A percentile compares a stretch with the other conserved stretches of the same genome.
Conservation (phyloP, 495 filamentous ascomycete species). For the Diplogelasinospora grovesii region DNA sequence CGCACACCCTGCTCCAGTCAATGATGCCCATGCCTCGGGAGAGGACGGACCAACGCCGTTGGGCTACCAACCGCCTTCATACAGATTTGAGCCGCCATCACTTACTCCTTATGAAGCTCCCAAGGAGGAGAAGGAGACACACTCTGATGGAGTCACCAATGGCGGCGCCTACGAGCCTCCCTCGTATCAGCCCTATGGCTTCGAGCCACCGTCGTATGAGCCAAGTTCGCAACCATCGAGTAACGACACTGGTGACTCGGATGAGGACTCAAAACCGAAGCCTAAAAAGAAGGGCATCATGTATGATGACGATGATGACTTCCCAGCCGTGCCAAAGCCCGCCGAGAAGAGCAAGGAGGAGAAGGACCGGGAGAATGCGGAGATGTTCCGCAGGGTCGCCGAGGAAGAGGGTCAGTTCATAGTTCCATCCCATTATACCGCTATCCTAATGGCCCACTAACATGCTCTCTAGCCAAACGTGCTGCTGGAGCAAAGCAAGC, state of each 20-base stretch:
- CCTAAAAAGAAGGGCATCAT: constrained; percentile 74
- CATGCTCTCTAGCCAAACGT: constrained; percentile 30
- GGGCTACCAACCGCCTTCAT: constrained; percentile 37
- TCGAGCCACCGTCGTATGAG: constrained; percentile 51
- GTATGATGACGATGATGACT: constrained; percentile 70
- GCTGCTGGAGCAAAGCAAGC: constrained; percentile 30
- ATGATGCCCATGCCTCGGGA: constrained; percentile 15
- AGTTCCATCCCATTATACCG: background rate
- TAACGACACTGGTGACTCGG: constrained; percentile 26
- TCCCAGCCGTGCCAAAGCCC: constrained; percentile 32
- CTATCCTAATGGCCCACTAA: constrained; percentile 10
- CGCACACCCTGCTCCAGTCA: constrained; percentile 11
- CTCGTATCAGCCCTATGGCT: constrained; percentile 42
- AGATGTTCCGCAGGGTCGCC: constrained; percentile 74
- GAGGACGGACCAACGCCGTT: constrained; percentile 1
- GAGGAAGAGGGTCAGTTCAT: constrained; percentile 68
- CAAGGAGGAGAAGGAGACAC: constrained; percentile 21
- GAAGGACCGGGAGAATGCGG: constrained; percentile 58
- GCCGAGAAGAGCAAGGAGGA: constrained; percentile 48
- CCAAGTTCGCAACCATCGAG: constrained; percentile 41
- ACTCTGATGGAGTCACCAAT: constrained; percentile 11
- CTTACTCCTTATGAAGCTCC: constrained; percentile 27
- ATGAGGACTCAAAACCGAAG: constrained; percentile 40
- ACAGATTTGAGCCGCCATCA: constrained; percentile 37
- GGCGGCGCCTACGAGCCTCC: constrained; percentile 43